Base-by-base conservation (phyloP, 2,329 filamentous ascomycete species). In the Neurospora sp. region DNA sequence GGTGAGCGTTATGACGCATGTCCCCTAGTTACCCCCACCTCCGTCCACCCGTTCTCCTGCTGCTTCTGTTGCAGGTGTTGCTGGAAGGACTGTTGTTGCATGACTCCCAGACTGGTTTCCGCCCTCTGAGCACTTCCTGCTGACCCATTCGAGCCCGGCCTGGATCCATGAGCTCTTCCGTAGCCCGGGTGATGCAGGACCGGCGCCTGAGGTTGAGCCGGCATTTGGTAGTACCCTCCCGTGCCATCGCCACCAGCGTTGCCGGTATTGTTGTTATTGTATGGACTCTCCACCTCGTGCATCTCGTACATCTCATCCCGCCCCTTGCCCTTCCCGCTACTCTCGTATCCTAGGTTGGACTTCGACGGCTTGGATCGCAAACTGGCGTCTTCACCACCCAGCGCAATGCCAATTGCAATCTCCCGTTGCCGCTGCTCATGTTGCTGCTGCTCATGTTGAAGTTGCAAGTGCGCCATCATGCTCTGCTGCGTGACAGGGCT, bases 271-370 rank as follows among this genome's bases (percentile, higher is more conserved):
- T 76, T 78, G 4, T 76, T 79, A 28, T 77, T 77, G 39, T 74
- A 75, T 8, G 75, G 74, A 40, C 73, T 75, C 66, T 83, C 79
- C 0, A 85, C 83, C 69, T 83, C 79, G 38, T 82, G 79, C 76
- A 87, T 77, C 78, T 87, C 85, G 68, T 85, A 87, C 4, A 79
- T 78, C 71, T 85, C 83, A 9, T 75, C 75, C 1, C 73, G 68
- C 9, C 73, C 71, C 73, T 84, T 85, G 11, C 83, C 82, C 73
- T 85, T 84, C 42, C 68, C 67, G 19, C 73, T 70, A 36, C 75
- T 70, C 70, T 74, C 74, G 15, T 76, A 75, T 17, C 72, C 72
- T n/a, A 80, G 73, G 62, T 74, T 77, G 23, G 69, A 70, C 38
- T 76, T 73, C 10, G 78, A 78, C 15, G 68, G 66, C 68, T 78